These are phyloP conservation scores for Xylariaceae sp. DNA, from an alignment of 2,329 filamentous ascomycete species.

Conservation along the genomic window DNA sequence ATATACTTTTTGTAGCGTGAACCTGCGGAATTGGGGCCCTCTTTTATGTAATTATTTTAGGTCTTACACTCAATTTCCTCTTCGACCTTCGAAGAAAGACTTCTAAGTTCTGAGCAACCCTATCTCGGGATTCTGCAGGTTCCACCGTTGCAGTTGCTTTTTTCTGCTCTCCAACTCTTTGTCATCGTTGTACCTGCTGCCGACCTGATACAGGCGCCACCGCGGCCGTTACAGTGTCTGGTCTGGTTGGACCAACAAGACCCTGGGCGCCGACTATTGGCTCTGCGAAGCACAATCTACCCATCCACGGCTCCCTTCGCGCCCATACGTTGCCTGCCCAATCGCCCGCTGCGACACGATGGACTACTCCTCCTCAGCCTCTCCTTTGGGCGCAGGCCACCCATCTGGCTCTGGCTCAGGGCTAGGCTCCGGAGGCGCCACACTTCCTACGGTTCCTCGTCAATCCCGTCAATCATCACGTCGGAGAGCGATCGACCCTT, in stretches of 20 bases:
- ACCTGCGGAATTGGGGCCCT: too few species aligned
- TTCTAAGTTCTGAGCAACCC: not conserved
- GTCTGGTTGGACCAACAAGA: not conserved
- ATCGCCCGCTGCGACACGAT: not conserved
- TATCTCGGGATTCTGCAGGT: not conserved
- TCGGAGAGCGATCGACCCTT: slow-evolving; percentile 29
- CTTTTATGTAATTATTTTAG: not conserved
- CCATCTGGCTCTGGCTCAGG: not conserved
- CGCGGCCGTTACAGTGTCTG: not conserved
- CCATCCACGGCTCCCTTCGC: not conserved
- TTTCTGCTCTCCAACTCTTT: too few species aligned
- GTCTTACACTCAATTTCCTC: not conserved
- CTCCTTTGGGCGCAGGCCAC: too few species aligned
- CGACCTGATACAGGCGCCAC: too few species aligned
- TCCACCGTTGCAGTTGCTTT: not conserved
- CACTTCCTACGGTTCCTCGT: slow-evolving; percentile 26
- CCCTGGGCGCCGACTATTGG: not conserved
- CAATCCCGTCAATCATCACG: slow-evolving; percentile 29
- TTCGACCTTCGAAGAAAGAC: not conserved
- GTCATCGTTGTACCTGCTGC: too few species aligned
- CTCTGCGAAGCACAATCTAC: not conserved
- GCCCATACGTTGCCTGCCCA: not conserved
- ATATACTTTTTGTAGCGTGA: not conserved
- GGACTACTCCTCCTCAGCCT: not conserved
- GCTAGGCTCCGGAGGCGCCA: slow-evolving; percentile 7